Evolutionary conservation across 352 stramenopile genomes (phyloP).

Genomic region (Pythium grandisporangium): DNA sequence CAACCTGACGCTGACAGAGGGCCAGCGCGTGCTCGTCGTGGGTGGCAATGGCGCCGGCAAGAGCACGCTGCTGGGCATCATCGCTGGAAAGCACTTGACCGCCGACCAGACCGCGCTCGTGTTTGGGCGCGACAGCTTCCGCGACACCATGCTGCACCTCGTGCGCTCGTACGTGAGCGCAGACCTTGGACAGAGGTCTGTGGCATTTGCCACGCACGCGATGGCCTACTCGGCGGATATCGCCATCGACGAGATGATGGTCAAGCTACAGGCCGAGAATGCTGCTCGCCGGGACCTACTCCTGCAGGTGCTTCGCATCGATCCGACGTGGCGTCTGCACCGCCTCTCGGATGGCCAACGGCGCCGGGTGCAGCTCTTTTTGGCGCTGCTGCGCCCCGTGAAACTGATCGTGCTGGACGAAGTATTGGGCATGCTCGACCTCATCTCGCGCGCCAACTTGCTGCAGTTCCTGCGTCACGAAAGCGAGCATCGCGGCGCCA

Average conservation of each 20-base stretch:
- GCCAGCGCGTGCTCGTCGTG: constrained; percentile 89
- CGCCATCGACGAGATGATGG: constrained; percentile 95
- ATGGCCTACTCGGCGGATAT: constrained; percentile 93
- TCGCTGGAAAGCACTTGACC: constrained; percentile 93
- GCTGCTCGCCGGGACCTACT: constrained; percentile 92
- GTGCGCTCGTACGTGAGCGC: constrained; percentile 92
- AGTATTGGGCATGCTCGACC: constrained; percentile 95
- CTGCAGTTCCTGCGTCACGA: constrained; percentile 89
- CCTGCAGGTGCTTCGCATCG: constrained; percentile 92
- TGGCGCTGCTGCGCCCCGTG: constrained; percentile 94
- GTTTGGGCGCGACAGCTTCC: constrained; percentile 92
- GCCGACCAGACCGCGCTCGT: constrained; percentile 73
- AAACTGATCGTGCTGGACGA: constrained; percentile 98
- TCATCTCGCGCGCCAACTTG: constrained; percentile 92
- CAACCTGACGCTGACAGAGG: constrained; percentile 65
- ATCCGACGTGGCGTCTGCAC: constrained; percentile 88
- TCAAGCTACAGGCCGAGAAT: constrained; percentile 90
- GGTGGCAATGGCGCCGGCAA: constrained; percentile 95
- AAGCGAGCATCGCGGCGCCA: constrained; percentile 44
- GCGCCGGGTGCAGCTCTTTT: constrained; percentile 93
- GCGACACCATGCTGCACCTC: constrained; percentile 93
- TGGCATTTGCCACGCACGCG: constrained; percentile 90
- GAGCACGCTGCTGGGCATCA: constrained; percentile 91
- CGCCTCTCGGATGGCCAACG: constrained; percentile 75
- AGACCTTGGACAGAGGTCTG: constrained; percentile 94